Percentiles rank a stretch among this genome's conserved stretches.
Evolutionary conservation across 768 basidiomycete genomes (phyloP).

Genomic region (Lactarius indigo): DNA sequence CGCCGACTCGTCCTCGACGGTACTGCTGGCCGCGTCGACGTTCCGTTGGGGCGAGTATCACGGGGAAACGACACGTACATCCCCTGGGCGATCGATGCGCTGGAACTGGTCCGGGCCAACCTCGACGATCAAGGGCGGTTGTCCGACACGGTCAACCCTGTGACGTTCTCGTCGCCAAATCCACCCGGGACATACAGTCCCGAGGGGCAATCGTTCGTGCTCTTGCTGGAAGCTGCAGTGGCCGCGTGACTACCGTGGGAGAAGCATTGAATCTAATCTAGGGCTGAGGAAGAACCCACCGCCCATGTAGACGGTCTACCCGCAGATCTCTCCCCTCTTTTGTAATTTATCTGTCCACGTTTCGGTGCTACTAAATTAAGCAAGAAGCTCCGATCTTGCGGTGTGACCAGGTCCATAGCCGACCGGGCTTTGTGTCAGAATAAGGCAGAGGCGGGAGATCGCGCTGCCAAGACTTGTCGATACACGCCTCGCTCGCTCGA

Average conservation of each 20-base stretch:
- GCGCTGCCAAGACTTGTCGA: not conserved
- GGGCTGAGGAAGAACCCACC: not conserved
- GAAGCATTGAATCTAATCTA: not conserved
- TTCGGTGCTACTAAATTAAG: not conserved
- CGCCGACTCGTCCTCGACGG: slow-evolving; percentile 52
- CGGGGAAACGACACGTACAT: slow-evolving; percentile 38
- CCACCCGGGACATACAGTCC: slow-evolving; percentile 18
- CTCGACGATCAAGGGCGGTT: slow-evolving; percentile 33
- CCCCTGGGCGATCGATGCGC: slow-evolving; percentile 40
- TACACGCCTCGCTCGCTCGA: not conserved
- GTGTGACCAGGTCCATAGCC: not conserved
- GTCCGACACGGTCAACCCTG: slow-evolving; percentile 14
- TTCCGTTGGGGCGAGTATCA: slow-evolving; percentile 51
- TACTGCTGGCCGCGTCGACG: slow-evolving; percentile 52
- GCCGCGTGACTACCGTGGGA: not conserved
- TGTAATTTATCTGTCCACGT: not conserved
- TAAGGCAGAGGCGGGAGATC: not conserved
- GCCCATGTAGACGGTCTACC: not conserved
- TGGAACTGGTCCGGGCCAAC: slow-evolving; percentile 37
- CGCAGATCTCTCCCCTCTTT: not conserved
- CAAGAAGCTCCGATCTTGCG: not conserved
- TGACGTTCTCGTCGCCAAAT: slow-evolving; percentile 12
- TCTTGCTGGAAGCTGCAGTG: slow-evolving; percentile 25
- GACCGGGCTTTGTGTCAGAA: not conserved
- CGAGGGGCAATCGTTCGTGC: slow-evolving; percentile 27